Conservation (phyloP, 345 rosid genomes). For the Gossypium anomalum region DNA sequence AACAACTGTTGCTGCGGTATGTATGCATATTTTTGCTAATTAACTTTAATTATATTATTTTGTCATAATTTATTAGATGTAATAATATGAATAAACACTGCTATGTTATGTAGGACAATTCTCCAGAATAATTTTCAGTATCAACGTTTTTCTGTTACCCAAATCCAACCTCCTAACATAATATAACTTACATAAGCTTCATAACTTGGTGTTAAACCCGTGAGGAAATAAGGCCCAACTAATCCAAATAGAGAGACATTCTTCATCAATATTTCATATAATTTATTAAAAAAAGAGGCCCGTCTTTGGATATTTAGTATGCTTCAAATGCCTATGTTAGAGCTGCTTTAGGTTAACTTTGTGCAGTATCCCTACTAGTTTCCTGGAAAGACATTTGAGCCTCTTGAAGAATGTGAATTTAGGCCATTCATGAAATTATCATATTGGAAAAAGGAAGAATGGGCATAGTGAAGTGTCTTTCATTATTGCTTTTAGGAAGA, state of each 20-base stretch:
- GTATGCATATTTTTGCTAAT: conserved; percentile 17
- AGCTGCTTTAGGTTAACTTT: background rate
- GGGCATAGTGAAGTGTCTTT: background rate
- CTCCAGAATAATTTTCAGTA: background rate
- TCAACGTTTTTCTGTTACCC: background rate
- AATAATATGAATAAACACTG: background rate
- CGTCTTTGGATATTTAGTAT: background rate
- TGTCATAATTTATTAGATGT: background rate
- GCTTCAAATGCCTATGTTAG: background rate
- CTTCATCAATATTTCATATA: background rate
- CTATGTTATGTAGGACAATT: background rate
- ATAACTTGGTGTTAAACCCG: background rate
- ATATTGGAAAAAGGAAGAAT: background rate
- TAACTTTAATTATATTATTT: background rate
- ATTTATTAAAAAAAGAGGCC: background rate
- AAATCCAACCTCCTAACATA: background rate
- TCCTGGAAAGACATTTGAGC: background rate
- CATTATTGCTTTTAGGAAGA: conserved; percentile 5
- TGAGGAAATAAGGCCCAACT: background rate
- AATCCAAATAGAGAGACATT: background rate
- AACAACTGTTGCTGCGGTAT: conserved; percentile 97
- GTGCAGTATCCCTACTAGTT: background rate
- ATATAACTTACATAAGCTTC: background rate
- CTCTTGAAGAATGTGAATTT: background rate
- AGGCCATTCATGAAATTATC: background rate